Percentiles rank a stretch among this genome's conserved stretches.
Evolutionary conservation across 305 asterid species (phyloP).

Genomic region (Fraxinus floribunda): DNA sequence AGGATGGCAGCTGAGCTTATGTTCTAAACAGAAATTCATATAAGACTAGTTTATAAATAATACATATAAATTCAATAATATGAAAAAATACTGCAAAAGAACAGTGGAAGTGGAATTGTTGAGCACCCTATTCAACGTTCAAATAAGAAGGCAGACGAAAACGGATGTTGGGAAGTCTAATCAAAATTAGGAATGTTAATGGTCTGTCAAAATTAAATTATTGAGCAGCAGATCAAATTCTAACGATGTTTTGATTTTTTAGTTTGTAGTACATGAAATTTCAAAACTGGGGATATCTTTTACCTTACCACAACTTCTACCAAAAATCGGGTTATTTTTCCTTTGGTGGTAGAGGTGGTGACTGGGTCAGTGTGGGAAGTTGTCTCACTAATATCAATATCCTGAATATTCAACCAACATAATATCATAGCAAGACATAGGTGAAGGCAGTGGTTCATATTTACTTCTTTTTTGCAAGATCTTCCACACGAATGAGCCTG

Average conservation of each 20-base stretch:
- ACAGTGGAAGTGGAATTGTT: not conserved
- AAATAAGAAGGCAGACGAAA: not conserved
- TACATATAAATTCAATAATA: slow-evolving; percentile 5
- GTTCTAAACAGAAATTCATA: not conserved
- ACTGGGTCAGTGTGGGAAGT: not conserved
- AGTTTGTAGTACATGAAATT: not conserved
- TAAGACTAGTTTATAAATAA: not conserved
- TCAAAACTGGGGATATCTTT: not conserved
- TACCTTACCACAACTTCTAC: slow-evolving; percentile 4
- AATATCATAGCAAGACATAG: not conserved
- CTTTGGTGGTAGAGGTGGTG: not conserved
- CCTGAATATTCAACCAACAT: not conserved
- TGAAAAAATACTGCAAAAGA: not conserved
- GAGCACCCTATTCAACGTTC: not conserved
- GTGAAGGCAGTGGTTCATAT: not conserved
- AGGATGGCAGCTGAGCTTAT: slow-evolving; percentile 3
- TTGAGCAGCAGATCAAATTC: not conserved
- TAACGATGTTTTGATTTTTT: not conserved
- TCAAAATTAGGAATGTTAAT: not conserved
- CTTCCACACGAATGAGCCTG: not conserved
- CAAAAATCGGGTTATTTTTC: slow-evolving; percentile 9
- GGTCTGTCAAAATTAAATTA: not conserved
- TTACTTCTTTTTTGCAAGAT: not conserved
- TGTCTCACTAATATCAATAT: not conserved
- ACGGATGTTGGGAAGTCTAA: not conserved